A percentile compares a stretch with the other conserved stretches of the same genome.
Conservation (phyloP, 306 rosid species). For the Vigna unguiculata region DNA sequence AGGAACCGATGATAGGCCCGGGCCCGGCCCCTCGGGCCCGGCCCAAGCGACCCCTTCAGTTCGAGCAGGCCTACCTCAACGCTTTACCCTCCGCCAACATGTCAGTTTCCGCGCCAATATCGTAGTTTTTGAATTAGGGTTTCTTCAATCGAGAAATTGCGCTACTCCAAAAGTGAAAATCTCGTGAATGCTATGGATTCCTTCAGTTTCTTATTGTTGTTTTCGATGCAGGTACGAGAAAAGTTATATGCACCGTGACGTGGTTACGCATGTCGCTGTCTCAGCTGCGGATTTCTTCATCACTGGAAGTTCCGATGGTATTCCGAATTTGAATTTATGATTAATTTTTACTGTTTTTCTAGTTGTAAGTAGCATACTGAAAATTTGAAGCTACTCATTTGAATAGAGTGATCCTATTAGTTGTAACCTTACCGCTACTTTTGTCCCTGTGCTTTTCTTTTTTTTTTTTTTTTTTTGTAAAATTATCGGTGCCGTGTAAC, state of each 20-base stretch:
- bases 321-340: neutral
- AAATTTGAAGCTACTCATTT: neutral
- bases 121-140: constrained; percentile 43
- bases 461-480: neutral
- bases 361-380: neutral
- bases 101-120: constrained; percentile 46
- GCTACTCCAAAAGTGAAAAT: too few species aligned
- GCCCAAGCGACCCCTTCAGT: constrained; percentile 92
- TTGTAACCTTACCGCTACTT: neutral
- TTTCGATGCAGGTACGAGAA: constrained; percentile 81
- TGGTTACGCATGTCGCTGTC: constrained; percentile 95
- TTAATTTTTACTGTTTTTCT: neutral
- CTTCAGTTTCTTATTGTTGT: constrained; percentile 3
- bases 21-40: constrained; percentile 87
- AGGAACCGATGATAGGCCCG: constrained; percentile 69
- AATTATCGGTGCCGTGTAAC: constrained; percentile 16
- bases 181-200: constrained; percentile 1
- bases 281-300: constrained; percentile 86
- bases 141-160: neutral
- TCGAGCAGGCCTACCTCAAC: constrained; percentile 94
- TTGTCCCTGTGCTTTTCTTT: neutral
- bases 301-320: constrained; percentile 97
- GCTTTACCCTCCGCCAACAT: constrained; percentile 89
- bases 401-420: constrained; percentile 12
- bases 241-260: constrained; percentile 96